phyloP scores from a whole-genome alignment of 106 monocot genomes.

The Dendrobium huoshanense region DNA sequence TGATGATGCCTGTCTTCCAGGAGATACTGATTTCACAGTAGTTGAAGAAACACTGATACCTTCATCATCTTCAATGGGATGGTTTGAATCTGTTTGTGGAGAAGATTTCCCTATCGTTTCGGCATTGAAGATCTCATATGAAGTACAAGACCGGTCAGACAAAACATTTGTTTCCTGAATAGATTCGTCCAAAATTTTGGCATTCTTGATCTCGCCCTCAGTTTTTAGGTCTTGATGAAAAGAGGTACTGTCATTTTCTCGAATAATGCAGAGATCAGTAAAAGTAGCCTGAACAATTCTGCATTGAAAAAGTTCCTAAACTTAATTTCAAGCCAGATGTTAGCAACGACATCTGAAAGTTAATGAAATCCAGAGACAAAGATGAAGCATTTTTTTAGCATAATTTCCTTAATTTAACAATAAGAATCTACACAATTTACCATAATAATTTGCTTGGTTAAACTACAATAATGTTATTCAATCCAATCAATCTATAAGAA shows the following conservation, averaged over 20 bases:
- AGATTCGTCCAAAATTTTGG: background rate
- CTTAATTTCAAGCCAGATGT: background rate
- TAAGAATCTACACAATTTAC: background rate
- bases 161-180: conserved; percentile 22
- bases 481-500: background rate
- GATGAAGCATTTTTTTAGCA: background rate
- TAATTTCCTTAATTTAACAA: background rate
- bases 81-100: conserved; percentile 6
- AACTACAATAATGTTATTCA: background rate
- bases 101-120: background rate
- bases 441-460: background rate
- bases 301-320: conserved; percentile 11
- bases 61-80: conserved; percentile 13
- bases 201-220: background rate
- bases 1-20: conserved; percentile 43
- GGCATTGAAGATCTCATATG: background rate
- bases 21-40: conserved; percentile 28
- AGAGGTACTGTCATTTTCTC: conserved; percentile 6
- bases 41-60: conserved; percentile 9
- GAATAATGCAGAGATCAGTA: conserved; percentile 23
- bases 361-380: no score
- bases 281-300: conserved; percentile 62
- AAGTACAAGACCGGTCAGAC: conserved; percentile 7
- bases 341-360: background rate
- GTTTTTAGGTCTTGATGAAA: conserved; percentile 15